Evolutionary conservation across 148 eudicot species (phyloP).

Genomic region (Chenopodium berlandieri): DNA sequence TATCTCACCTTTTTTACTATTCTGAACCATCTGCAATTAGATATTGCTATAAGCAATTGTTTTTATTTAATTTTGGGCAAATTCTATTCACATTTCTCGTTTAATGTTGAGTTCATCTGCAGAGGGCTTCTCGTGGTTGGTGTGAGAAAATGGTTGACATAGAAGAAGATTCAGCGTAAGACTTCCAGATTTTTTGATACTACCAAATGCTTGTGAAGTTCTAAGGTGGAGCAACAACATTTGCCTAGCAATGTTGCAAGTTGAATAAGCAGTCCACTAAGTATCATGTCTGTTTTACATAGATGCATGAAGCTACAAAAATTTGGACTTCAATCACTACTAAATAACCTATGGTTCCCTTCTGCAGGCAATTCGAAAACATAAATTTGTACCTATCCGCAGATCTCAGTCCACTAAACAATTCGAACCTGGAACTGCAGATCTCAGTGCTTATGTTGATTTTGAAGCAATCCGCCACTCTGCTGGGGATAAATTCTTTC

Average conservation of each 20-base stretch:
- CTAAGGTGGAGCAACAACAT: not conserved
- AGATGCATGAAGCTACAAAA: not conserved
- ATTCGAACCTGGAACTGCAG: slow-evolving; percentile 84
- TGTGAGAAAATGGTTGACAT: slow-evolving; percentile 96
- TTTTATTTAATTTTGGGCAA: not conserved
- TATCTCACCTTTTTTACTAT: not conserved
- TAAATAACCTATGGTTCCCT: slow-evolving; percentile 2
- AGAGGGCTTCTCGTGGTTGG: slow-evolving; percentile 97
- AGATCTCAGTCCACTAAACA: no score
- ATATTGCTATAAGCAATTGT: no score
- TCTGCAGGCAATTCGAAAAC: slow-evolving; percentile 88
- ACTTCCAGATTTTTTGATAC: slow-evolving; percentile 14
- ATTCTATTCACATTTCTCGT: not conserved
- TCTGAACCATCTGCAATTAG: not conserved
- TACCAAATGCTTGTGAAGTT: not conserved
- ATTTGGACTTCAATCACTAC: not conserved
- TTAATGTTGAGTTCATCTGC: slow-evolving; percentile 25
- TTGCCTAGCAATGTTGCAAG: not conserved
- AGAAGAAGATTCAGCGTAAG: slow-evolving; percentile 77
- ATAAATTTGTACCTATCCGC: slow-evolving; percentile 80
- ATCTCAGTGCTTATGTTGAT: slow-evolving; percentile 96
- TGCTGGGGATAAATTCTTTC: slow-evolving; percentile 54
- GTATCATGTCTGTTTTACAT: not conserved
- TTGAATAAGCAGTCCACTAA: not conserved
- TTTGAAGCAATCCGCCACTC: slow-evolving; percentile 76